Evolutionary conservation across 306 rosid genomes (phyloP), one percentile per base, ranked within the genome.

Genomic region (Glycine tomentella): DNA sequence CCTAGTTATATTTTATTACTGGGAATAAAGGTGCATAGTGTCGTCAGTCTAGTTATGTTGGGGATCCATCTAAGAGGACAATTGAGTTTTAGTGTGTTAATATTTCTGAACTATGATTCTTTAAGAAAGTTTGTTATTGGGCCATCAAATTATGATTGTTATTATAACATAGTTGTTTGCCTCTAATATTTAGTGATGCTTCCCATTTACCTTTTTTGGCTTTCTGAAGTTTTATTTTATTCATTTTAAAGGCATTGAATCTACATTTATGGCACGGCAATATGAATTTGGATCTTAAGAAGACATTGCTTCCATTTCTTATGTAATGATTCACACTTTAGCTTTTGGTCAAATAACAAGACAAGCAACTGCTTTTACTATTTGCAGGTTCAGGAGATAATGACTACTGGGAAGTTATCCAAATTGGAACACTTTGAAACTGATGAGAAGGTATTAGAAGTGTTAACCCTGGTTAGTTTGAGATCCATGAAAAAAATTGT

Each of bases 321-420:
- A 36, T 56, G 34, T 58, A 69, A 52, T 14, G 45, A 6, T 80
- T 45, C 36, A 13, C 72, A 70, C 14, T 76, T 67, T 36, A 49
- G 14, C 36, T 31, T 66, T 79, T 14, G 31, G 58, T 57, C 61
- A 59, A 51, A 20, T 83, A 80, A 82, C 77, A 72, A 79, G 14
- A 45, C 55, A 85, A 72, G 74, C 73, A 55, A 12, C 69, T 77
- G 55, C 42, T 77, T 72, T 79, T 78, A 64, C 74, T 83, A 48
- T 57, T 70, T 84, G 86, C 94, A 93, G 99, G 89, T 95, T 85
- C 98, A 95, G 82, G 99, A 93, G 93, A 95, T 95, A 77, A 89
- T 93, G 77, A 88, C 94, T 48, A 91, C 91, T 40, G 98, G 97
- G 72, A 95, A 91, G 85, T 81, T 95, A 70, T 91, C 93, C 25